Base-by-base conservation (phyloP, 345 rosid genomes). In the Populus nigra region DNA sequence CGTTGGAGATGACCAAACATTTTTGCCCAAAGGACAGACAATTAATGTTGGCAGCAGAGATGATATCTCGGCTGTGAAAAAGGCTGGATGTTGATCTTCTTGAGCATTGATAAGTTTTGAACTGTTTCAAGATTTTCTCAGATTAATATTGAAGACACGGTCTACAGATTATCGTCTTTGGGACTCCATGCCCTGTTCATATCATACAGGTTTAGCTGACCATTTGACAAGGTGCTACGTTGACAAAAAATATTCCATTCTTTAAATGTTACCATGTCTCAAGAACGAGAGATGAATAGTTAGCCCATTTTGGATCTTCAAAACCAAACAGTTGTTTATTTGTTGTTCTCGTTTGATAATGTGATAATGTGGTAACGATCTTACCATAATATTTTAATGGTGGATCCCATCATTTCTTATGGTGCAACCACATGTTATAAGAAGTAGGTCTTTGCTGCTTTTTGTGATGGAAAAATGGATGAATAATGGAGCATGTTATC, bases 31-130 rank as follows among this genome's bases (percentile, higher is more conserved):
- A 39, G 84, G 84, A n/a, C 84, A 81, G 68, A 81, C 78, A 17
- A 81, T 81, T 72, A 81, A 81, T 16, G 81, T 81, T n/a, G 84
- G 84, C 9, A 65, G 78, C 57, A 77, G 22, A 73, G 84, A 81
- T 31, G 84, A 81, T 50, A 81, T 81, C 8, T 81, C 84, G 33
- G 84, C 84, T 35, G 78, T 73, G 49, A 81, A 81, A 35, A 77
- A 77, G 67, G 69, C 78, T 8, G 84, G 81, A 29, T 81, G 84
- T 20, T 81, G 84, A 75, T 77, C 84, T 1, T 49, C 78, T 62
- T 81, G 74, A 77, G 38, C 8, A 4, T 29, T 50, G 65, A 29
- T 39, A 35, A 23, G 15, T 29, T 18, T 31, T 67, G 11, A 15
- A 71, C 3, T 15, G 33, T 71, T 8, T 5, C 41, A 49, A 22